Evolutionary conservation across 106 monocot species (phyloP).

Genomic region (Platanthera zijinensis): DNA sequence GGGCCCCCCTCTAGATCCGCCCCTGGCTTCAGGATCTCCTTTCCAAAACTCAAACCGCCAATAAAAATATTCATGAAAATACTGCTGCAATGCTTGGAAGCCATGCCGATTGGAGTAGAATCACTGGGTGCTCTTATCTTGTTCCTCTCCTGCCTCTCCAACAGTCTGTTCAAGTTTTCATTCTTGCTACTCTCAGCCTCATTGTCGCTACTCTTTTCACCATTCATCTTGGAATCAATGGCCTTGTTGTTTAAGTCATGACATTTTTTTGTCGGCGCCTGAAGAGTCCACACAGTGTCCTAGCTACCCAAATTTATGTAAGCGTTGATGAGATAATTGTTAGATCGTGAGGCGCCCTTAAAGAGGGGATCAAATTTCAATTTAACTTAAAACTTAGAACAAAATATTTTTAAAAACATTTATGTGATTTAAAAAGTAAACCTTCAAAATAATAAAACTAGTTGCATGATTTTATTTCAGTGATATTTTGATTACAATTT

Average conservation of each 20-base stretch:
- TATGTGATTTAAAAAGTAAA: no score
- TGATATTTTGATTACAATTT: no score
- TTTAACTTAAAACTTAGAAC: no score
- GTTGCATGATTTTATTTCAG: no score
- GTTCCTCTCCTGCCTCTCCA: constrained; percentile 24
- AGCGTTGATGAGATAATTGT: constrained; percentile 62
- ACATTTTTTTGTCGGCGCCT: constrained; percentile 40
- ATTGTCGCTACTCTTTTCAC: constrained; percentile 65
- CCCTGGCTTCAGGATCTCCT: constrained; percentile 52
- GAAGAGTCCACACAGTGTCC: constrained; percentile 71
- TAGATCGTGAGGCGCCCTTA: no score
- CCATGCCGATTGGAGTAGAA: constrained; percentile 9
- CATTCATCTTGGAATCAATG: constrained; percentile 43
- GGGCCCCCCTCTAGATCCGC: no score
- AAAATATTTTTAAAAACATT: no score
- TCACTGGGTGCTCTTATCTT: constrained; percentile 44
- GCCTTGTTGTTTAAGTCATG: constrained; percentile 43
- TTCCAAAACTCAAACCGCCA: constrained; percentile 57
- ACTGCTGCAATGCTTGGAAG: constrained; percentile 49
- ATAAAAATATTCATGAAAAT: constrained; percentile 82
- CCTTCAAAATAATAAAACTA: no score
- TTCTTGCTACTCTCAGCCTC: constrained; percentile 74
- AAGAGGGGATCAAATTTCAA: no score
- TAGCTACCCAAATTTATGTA: constrained; percentile 75
- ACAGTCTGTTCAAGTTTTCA: constrained; percentile 16